A percentile compares a stretch with the other conserved stretches of the same genome.
phyloP scores from a whole-genome alignment of 2,329 filamentous ascomycete species.

The Fusarium aywerte region DNA sequence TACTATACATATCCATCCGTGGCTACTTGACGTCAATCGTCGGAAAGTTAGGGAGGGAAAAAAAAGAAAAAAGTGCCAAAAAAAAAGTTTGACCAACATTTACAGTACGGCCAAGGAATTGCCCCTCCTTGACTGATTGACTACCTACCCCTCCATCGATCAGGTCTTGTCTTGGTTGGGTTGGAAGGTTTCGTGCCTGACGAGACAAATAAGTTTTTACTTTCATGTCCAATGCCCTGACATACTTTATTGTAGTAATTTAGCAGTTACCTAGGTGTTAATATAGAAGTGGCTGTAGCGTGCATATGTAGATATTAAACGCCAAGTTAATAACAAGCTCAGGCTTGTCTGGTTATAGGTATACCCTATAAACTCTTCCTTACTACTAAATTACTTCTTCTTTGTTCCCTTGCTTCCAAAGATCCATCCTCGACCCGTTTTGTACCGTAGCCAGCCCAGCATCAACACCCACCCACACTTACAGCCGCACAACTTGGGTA shows the following conservation, averaged over 20 bases:
- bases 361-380: background rate
- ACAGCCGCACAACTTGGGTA: slow-evolving; percentile 27
- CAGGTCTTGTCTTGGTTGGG: background rate
- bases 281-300: too few relatives aligned
- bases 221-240: background rate
- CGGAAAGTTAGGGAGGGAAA: background rate
- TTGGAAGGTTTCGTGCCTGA: slow-evolving; percentile 10
- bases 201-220: background rate
- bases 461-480: slow-evolving; percentile 36
- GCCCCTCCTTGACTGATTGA: slow-evolving; percentile 4
- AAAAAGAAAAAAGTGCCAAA: background rate
- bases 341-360: background rate
- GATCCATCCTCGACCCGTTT: slow-evolving; percentile 40
- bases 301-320: background rate
- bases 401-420: slow-evolving; percentile 15
- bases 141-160: slow-evolving; percentile 9
- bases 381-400: background rate
- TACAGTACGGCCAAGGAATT: background rate
- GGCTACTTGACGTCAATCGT: background rate
- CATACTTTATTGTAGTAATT: background rate
- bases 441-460: slow-evolving; percentile 29
- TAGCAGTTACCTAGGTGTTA: background rate
- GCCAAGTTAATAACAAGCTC: background rate
- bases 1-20: background rate
- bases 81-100: background rate